Conservation (phyloP, 1,284 basidiomycete genomes). For the Amylostereum areolatum region DNA sequence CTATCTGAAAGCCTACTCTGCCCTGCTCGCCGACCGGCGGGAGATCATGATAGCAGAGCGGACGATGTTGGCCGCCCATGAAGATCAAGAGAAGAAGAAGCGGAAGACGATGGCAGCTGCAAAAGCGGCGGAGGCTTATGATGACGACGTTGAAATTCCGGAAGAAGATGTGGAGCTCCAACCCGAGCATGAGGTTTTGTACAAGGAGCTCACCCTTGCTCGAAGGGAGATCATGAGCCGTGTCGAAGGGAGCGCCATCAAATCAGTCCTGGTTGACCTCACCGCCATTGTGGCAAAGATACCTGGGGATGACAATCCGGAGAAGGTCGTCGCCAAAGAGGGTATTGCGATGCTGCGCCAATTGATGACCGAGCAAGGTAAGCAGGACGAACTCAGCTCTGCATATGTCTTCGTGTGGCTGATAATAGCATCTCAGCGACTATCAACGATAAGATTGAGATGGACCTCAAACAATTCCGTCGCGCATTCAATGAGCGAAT, state of each 20-base stretch:
- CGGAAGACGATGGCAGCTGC: slow-evolving; percentile 61
- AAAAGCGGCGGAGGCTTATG: slow-evolving; percentile 28
- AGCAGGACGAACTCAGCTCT: too few relatives aligned
- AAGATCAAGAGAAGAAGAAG: slow-evolving; percentile 52
- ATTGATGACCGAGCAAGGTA: slow-evolving; percentile 55
- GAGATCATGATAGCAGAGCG: slow-evolving; percentile 65
- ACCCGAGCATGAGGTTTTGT: slow-evolving; percentile 58
- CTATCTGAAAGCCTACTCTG: slow-evolving; percentile 60
- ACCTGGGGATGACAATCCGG: slow-evolving; percentile 42
- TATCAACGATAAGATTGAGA: slow-evolving; percentile 58
- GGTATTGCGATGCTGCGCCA: slow-evolving; percentile 40
- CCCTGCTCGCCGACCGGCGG: slow-evolving; percentile 64
- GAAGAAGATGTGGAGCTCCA: slow-evolving; percentile 41
- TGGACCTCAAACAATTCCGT: slow-evolving; percentile 58
- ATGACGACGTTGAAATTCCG: slow-evolving; percentile 21
- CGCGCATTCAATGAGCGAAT: slow-evolving; percentile 69
- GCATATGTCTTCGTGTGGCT: too few relatives aligned
- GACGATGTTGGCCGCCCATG: slow-evolving; percentile 63
- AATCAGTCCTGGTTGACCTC: slow-evolving; percentile 61
- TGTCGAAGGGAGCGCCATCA: slow-evolving; percentile 50
- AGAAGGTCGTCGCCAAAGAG: slow-evolving; percentile 49
- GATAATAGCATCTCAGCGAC: slow-evolving; percentile 29
- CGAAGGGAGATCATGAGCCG: slow-evolving; percentile 44
- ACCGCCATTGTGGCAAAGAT: slow-evolving; percentile 39
- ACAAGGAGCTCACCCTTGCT: slow-evolving; percentile 38